These are phyloP conservation scores for Incumbomyces delicatus DNA, from an alignment of 2,329 filamentous ascomycete species.

Conservation along the genomic window DNA sequence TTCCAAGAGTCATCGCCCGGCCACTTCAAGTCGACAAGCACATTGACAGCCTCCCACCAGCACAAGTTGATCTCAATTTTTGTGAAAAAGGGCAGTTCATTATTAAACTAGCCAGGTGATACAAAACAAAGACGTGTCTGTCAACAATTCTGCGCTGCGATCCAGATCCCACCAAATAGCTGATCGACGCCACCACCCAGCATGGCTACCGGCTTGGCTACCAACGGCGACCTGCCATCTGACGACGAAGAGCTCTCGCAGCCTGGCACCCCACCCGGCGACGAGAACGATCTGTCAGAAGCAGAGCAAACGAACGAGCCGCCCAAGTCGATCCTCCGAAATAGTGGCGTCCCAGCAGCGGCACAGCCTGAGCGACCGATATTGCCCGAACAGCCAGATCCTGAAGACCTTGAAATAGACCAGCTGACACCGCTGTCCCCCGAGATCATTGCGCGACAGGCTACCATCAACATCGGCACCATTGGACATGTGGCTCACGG, in stretches of 20 bases:
- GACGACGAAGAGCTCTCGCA: slow-evolving; percentile 39
- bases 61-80: too few species aligned
- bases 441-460: slow-evolving; percentile 95
- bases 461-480: slow-evolving; percentile 97
- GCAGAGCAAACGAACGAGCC: slow-evolving; percentile 51
- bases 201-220: slow-evolving; percentile 22
- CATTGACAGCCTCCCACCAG: too few species aligned
- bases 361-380: slow-evolving; percentile 52
- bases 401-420: slow-evolving; percentile 74
- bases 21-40: too few species aligned
- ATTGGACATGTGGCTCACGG: slow-evolving; percentile 98
- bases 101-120: too few species aligned
- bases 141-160: too few species aligned
- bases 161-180: too few species aligned
- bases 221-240: slow-evolving; percentile 32
- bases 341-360: slow-evolving; percentile 35
- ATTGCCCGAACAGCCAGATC: slow-evolving; percentile 85
- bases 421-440: slow-evolving; percentile 76
- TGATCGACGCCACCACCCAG: slow-evolving; percentile 7
- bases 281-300: slow-evolving; percentile 43
- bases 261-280: slow-evolving; percentile 42
- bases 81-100: too few species aligned
- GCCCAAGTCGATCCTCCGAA: slow-evolving; percentile 74
- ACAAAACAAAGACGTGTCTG: too few species aligned
- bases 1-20: too few species aligned